Percentiles rank a stretch among this genome's conserved stretches.
Evolutionary conservation across 2,329 filamentous ascomycete genomes (phyloP).

Genomic region (Drechmeria coniospora): DNA sequence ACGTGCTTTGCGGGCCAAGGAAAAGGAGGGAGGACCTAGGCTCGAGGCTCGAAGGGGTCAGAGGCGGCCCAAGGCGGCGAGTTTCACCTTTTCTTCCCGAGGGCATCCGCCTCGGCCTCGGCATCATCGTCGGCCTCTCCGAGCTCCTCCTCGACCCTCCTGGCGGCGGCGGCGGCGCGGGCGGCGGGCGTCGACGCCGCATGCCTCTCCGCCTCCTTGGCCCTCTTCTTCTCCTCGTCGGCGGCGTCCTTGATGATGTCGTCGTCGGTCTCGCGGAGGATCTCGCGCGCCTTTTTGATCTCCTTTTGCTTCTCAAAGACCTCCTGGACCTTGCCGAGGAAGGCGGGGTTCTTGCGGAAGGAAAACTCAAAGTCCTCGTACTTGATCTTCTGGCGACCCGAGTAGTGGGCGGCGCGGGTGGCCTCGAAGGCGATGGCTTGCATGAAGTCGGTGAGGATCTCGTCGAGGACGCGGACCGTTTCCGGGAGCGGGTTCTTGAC

Average conservation of each 20-base stretch:
- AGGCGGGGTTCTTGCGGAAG: conserved; percentile 67
- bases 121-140: conserved; percentile 37
- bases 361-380: conserved; percentile 96
- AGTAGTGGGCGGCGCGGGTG: conserved; percentile 69
- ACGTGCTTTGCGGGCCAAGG: no score
- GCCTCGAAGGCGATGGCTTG: conserved; percentile 87
- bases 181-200: conserved; percentile 7
- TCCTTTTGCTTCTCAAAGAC: conserved; percentile 77
- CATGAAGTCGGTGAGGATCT: conserved; percentile 93
- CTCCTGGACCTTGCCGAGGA: conserved; percentile 80
- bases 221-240: conserved; percentile 24
- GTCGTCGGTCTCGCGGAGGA: conserved; percentile 52
- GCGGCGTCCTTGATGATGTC: conserved; percentile 39
- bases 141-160: conserved; percentile 31
- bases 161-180: conserved; percentile 8
- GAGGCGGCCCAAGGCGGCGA: no score
- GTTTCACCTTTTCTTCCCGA: conserved; percentile 21
- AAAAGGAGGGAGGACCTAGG: no score
- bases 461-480: conserved; percentile 77
- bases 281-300: conserved; percentile 69
- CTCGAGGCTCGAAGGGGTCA: no score
- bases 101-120: conserved; percentile 23
- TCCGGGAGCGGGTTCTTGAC: conserved; percentile 62
- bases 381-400: conserved; percentile 90
- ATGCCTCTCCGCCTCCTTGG: conserved; percentile 12